Evolutionary conservation across 1,284 basidiomycete genomes (phyloP), one percentile per base, ranked within the genome.

Genomic region (Ustilago shanxiensis): DNA sequence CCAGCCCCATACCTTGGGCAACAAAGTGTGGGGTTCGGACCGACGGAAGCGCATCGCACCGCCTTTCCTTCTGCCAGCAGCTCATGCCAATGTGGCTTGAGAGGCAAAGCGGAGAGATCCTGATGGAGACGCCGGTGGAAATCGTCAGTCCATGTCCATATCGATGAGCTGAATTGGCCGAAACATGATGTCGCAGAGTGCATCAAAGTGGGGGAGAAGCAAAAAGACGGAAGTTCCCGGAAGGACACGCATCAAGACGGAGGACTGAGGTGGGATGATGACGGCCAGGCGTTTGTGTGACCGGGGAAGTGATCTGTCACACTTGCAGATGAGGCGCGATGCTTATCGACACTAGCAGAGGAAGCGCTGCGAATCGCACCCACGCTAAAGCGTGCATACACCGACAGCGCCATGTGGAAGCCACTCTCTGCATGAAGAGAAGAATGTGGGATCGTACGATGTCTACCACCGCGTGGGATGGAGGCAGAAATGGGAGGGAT

Each of bases 351-450:
- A n/a, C n/a, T n/a, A n/a, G n/a, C n/a, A n/a, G n/a, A n/a, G n/a
- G n/a, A n/a, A n/a, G n/a, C n/a, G n/a, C n/a, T n/a, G 35, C 35
- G 35, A 37, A 9, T 16, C 6, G 11, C 41, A 2, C n/a, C 20
- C 41, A 44, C 20, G 20, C 41, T 20, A 20, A 44, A n/a, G n/a
- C 20, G 41, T 44, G 20, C 41, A 44, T n/a, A 44, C 41, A 44
- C n/a, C 41, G 41, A 44, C 41, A 44, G 18, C 41, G 41, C 41
- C 41, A 44, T 44, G 41, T 44, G 41, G 41, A 44, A 20, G n/a
- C 41, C 20, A 20, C 41, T 20, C 41, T 8, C 8, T 44, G 41
- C 41, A 44, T 44, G 7, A 44, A 20, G 18, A 9, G n/a, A 44
- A 44, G 41, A 44, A 44, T 44, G 41, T 44, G 41, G 41, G 41